Evolutionary conservation across 1,284 basidiomycete genomes (phyloP).

Genomic region (Xerocomus nothofagi): DNA sequence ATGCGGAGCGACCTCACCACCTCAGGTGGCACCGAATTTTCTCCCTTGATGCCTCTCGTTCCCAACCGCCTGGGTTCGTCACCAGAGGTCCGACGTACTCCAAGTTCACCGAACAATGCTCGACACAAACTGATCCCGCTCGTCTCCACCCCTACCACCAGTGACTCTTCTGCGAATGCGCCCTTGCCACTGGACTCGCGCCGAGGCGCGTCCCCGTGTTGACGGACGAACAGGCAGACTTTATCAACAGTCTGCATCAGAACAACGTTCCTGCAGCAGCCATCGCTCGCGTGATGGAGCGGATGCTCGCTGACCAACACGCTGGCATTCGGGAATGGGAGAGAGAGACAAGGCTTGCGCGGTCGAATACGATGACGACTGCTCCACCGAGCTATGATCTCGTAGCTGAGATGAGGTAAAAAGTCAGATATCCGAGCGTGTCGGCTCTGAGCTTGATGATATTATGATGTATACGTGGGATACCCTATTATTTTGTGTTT

Average conservation of each 20-base stretch:
- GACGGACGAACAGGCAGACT: conserved; percentile 26
- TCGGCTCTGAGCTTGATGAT: neutral
- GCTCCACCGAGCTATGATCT: conserved; percentile 21
- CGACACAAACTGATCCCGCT: conserved; percentile 7
- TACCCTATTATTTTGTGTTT: neutral
- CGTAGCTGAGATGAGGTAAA: neutral
- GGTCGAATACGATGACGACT: conserved; percentile 14
- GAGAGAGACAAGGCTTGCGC: conserved; percentile 16
- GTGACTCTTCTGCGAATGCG: neutral
- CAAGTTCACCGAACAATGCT: neutral
- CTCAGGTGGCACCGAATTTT: neutral
- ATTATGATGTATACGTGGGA: neutral
- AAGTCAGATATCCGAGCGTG: neutral
- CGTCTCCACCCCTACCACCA: conserved; percentile 1
- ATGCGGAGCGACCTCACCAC: neutral
- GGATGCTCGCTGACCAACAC: conserved; percentile 24
- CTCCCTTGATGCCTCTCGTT: conserved; percentile 2
- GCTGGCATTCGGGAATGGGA: conserved; percentile 23
- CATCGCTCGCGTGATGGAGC: conserved; percentile 25
- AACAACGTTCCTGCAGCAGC: conserved; percentile 23
- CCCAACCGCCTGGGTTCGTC: conserved; percentile 11
- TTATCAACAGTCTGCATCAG: conserved; percentile 16
- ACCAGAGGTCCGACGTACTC: neutral
- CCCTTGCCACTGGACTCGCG: neutral
- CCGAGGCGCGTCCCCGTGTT: conserved; percentile 10